A percentile compares a stretch with the other conserved stretches of the same genome.
phyloP scores from a whole-genome alignment of 768 basidiomycete species.

The Rickenella mellea region DNA sequence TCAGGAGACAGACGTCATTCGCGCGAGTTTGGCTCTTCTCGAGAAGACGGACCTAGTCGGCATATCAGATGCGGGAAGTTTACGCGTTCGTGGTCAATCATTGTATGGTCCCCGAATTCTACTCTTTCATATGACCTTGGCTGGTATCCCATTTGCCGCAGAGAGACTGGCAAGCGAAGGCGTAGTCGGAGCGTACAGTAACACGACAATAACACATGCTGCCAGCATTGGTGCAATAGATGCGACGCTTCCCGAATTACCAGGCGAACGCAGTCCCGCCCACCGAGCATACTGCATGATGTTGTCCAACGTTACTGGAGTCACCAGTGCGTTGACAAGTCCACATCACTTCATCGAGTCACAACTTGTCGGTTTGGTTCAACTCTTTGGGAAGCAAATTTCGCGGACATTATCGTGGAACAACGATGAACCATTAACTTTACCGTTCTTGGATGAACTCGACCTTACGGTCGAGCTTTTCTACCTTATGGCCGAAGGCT shows the following conservation, averaged over 20 bases:
- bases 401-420: conserved; percentile 74
- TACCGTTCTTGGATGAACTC: conserved; percentile 74
- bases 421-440: conserved; percentile 65
- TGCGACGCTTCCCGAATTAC: conserved; percentile 55
- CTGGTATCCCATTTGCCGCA: conserved; percentile 65
- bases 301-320: conserved; percentile 68
- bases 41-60: conserved; percentile 62
- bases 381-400: conserved; percentile 78
- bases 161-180: conserved; percentile 83
- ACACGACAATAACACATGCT: conserved; percentile 68
- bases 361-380: conserved; percentile 79
- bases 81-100: conserved; percentile 54
- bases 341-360: conserved; percentile 74
- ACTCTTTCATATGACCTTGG: conserved; percentile 79
- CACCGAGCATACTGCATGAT: conserved; percentile 80
- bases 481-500: conserved; percentile 57
- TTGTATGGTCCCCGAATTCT: conserved; percentile 73
- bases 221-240: conserved; percentile 70
- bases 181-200: conserved; percentile 71
- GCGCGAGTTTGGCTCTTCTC: conserved; percentile 65
- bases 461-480: conserved; percentile 74
- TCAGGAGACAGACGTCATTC: conserved; percentile 73
- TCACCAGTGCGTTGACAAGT: conserved; percentile 51
- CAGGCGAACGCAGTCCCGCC: conserved; percentile 67
- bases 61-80: conserved; percentile 52